phyloP scores from a whole-genome alignment of 2,329 filamentous ascomycete species.

The Beauveria scarabaeidicola region DNA sequence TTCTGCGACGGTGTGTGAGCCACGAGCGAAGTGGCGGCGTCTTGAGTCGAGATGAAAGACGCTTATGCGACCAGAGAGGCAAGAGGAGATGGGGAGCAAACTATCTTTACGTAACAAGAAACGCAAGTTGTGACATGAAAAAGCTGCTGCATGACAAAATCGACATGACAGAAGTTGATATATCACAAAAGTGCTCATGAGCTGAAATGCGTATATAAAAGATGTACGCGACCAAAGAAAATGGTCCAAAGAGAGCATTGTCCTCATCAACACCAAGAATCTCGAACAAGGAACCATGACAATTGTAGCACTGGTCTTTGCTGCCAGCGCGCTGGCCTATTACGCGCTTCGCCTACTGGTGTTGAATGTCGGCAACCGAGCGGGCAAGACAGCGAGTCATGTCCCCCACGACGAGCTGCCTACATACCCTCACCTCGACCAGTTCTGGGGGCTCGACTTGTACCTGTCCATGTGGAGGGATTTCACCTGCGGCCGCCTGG shows the following conservation, averaged over 20 bases:
- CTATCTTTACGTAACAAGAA: too few relatives aligned
- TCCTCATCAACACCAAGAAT: background rate
- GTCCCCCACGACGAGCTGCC: background rate
- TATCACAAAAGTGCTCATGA: too few relatives aligned
- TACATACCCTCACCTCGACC: background rate
- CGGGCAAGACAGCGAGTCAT: background rate
- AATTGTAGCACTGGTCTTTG: background rate
- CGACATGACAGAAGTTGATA: too few relatives aligned
- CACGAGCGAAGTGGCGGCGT: background rate
- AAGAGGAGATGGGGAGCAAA: background rate
- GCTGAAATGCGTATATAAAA: too few relatives aligned
- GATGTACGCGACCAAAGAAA: too few relatives aligned
- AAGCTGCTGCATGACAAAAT: too few relatives aligned
- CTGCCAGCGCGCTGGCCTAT: background rate
- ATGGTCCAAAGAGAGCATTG: too few relatives aligned
- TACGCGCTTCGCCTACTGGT: background rate
- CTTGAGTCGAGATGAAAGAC: background rate
- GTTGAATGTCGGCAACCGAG: background rate
- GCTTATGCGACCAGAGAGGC: background rate
- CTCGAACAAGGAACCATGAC: background rate
- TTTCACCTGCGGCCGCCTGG: background rate
- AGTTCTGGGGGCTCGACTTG: conserved; percentile 4
- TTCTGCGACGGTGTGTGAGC: background rate
- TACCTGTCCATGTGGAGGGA: conserved; percentile 7
- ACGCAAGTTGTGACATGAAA: too few relatives aligned